phyloP scores from a whole-genome alignment of 2,329 filamentous ascomycete species.

The Xylariaceae sp. region DNA sequence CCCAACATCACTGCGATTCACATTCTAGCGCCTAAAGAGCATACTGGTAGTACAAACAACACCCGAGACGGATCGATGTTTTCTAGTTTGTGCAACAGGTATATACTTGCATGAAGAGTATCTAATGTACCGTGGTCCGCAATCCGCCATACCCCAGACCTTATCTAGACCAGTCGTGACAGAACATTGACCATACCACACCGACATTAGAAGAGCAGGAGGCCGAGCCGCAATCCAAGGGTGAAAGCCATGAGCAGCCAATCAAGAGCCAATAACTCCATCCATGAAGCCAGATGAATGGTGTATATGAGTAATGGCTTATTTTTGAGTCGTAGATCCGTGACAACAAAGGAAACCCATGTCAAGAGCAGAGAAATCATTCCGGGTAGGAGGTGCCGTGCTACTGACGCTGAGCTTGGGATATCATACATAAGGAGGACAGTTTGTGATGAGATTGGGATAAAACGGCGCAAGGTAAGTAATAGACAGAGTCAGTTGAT shows the following conservation, averaged over 20 bases:
- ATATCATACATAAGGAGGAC: slow-evolving; percentile 35
- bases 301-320: slow-evolving; percentile 22
- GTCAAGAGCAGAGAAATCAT: slow-evolving; percentile 12
- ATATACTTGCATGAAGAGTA: slow-evolving; percentile 38
- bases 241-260: slow-evolving; percentile 21
- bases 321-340: slow-evolving; percentile 35
- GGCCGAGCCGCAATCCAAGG: slow-evolving; percentile 30
- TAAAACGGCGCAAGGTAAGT: slow-evolving; percentile 3
- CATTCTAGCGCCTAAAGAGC: not conserved
- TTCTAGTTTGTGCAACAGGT: slow-evolving; percentile 22
- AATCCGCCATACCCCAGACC: slow-evolving; percentile 30
- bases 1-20: not conserved
- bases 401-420: slow-evolving; percentile 26
- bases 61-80: slow-evolving; percentile 1
- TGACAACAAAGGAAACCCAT: slow-evolving; percentile 35
- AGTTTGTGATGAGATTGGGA: slow-evolving; percentile 11
- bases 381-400: slow-evolving; percentile 13
- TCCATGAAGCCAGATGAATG: slow-evolving; percentile 33
- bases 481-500: not conserved
- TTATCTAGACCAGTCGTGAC: slow-evolving; percentile 33
- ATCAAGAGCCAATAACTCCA: slow-evolving; percentile 36
- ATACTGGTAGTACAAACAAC: not conserved
- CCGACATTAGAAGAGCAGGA: slow-evolving; percentile 32
- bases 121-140: slow-evolving; percentile 37
- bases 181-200: slow-evolving; percentile 35